Percentiles rank a stretch among this genome's conserved stretches.
Evolutionary conservation across 805 yeast genomes (phyloP).

Genomic region (Candida schatavii): DNA sequence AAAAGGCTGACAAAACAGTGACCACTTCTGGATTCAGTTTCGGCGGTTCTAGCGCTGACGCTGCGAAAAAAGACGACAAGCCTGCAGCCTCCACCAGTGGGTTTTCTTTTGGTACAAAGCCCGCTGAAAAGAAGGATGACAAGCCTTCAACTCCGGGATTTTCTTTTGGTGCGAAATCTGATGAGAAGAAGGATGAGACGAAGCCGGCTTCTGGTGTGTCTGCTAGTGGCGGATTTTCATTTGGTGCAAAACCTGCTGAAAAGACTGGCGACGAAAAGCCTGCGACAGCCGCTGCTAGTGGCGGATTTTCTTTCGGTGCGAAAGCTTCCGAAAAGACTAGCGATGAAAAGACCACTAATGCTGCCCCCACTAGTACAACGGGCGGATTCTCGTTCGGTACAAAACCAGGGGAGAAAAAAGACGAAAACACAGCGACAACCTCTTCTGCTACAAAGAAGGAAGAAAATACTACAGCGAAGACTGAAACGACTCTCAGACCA

Average conservation of each 20-base stretch:
- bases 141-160: slow-evolving; percentile 6
- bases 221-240: slow-evolving; percentile 12
- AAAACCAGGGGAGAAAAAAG: slow-evolving; percentile 17
- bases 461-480: slow-evolving; percentile 9
- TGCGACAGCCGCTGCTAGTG: slow-evolving; percentile 13
- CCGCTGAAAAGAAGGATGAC: slow-evolving; percentile 8
- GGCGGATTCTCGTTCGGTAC: slow-evolving; percentile 11
- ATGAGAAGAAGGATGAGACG: slow-evolving; percentile 8
- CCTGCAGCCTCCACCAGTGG: slow-evolving; percentile 12
- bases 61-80: slow-evolving; percentile 16
- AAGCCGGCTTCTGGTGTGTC: slow-evolving; percentile 9
- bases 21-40: slow-evolving; percentile 20
- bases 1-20: slow-evolving; percentile 18
- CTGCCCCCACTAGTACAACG: slow-evolving; percentile 12
- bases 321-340: slow-evolving; percentile 11
- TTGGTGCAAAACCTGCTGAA: slow-evolving; percentile 22
- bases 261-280: slow-evolving; percentile 18
- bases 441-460: slow-evolving; percentile 19
- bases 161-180: slow-evolving; percentile 25
- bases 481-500: slow-evolving; percentile 34
- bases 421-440: slow-evolving; percentile 19
- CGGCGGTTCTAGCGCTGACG: slow-evolving; percentile 14
- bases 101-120: slow-evolving; percentile 24
- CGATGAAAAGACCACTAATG: slow-evolving; percentile 10
- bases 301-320: slow-evolving; percentile 23